Evolutionary conservation across 352 stramenopile species (phyloP).

Genomic region (Globisporangium paddicum): DNA sequence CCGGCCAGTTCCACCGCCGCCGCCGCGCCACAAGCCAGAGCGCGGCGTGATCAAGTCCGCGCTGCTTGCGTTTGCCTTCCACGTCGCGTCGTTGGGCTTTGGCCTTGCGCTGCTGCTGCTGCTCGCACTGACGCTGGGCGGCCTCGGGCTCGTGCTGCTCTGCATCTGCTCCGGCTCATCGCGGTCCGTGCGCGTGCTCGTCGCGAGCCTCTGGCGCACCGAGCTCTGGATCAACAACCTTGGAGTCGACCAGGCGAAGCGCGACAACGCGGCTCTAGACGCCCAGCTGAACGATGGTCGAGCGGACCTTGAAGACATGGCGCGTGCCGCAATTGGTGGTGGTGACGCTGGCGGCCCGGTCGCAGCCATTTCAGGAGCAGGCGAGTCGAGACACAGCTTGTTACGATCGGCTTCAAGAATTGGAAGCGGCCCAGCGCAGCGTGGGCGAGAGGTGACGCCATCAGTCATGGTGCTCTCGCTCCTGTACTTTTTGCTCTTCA

Average conservation of each 20-base stretch:
- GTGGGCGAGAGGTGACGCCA: constrained; percentile 40
- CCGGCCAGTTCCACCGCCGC: background rate
- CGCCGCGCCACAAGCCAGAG: background rate
- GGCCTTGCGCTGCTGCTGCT: constrained; percentile 30
- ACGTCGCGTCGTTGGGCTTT: constrained; percentile 39
- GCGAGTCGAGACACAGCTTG: background rate
- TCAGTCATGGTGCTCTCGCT: constrained; percentile 62
- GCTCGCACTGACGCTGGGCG: constrained; percentile 29
- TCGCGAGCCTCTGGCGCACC: constrained; percentile 48
- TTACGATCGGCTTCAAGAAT: background rate
- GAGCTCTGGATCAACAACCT: constrained; percentile 48
- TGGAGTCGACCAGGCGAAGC: constrained; percentile 15
- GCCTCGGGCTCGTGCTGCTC: constrained; percentile 36
- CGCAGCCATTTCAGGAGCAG: background rate
- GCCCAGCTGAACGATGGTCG: constrained; percentile 15
- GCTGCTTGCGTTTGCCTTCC: constrained; percentile 45
- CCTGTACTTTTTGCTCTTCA: constrained; percentile 70
- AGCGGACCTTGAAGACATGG: constrained; percentile 9
- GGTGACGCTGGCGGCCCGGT: background rate
- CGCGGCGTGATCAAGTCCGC: constrained; percentile 33
- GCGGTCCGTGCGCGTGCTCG: constrained; percentile 32
- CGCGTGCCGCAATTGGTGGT: background rate
- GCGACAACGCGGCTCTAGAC: constrained; percentile 1
- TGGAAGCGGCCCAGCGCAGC: constrained; percentile 4
- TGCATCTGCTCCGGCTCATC: constrained; percentile 38